Conservation (phyloP, 805 yeast genomes). For the Nakazawaea populi region DNA sequence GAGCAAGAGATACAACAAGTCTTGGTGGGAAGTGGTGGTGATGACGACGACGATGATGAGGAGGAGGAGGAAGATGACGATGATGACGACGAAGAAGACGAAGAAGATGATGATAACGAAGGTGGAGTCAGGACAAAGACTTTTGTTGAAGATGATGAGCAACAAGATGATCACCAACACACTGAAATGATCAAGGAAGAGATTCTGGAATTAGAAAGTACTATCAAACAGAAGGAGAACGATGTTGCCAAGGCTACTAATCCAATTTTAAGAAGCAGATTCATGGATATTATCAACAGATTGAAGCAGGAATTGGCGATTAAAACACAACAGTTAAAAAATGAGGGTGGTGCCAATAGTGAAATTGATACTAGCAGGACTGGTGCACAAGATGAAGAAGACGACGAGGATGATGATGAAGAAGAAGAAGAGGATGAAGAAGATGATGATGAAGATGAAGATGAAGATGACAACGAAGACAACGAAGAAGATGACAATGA, state of each 20-base stretch:
- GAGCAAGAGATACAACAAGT: conserved; percentile 9
- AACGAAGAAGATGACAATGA: conserved; percentile 28
- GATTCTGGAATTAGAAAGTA: conserved; percentile 71
- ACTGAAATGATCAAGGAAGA: conserved; percentile 78
- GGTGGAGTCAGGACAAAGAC: conserved; percentile 44
- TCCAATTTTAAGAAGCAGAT: conserved; percentile 82
- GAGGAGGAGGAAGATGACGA: conserved; percentile 39
- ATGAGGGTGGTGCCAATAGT: conserved; percentile 20
- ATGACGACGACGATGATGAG: conserved; percentile 40
- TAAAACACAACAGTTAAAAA: conserved; percentile 62
- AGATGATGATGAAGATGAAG: conserved; percentile 15
- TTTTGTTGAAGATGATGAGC: conserved; percentile 44
- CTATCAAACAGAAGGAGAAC: conserved; percentile 67
- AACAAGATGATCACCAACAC: conserved; percentile 51
- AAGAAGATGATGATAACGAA: conserved; percentile 43
- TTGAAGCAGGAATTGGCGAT: conserved; percentile 76
- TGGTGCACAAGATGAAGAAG: conserved; percentile 22
- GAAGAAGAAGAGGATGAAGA: conserved; percentile 23
- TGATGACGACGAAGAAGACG: conserved; percentile 45
- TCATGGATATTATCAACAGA: conserved; percentile 72
- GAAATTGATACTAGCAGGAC: conserved; percentile 20
- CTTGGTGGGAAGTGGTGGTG: conserved; percentile 19
- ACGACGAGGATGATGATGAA: conserved; percentile 25
- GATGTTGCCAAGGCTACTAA: conserved; percentile 72
- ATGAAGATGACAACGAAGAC: conserved; percentile 18